Conservation (phyloP, 148 eudicot species). For the Fagopyrum tataricum region DNA sequence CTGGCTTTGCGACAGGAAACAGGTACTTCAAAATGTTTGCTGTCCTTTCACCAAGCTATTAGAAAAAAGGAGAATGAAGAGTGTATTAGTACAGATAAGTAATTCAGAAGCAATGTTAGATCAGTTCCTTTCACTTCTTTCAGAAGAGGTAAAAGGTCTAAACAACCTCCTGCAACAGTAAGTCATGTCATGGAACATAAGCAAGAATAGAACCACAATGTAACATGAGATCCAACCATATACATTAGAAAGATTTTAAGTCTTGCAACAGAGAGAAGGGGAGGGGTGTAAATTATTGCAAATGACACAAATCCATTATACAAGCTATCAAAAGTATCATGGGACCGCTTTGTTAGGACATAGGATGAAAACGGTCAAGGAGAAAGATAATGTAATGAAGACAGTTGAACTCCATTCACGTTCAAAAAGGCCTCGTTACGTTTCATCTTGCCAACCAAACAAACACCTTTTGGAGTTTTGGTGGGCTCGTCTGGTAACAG, state of each 20-base stretch:
- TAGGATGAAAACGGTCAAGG: too few relatives aligned
- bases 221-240: not conserved
- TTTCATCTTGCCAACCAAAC: too few relatives aligned
- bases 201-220: not conserved
- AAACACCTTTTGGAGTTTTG: too few relatives aligned
- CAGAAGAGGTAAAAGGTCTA: not conserved
- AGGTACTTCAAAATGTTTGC: slow-evolving; percentile 83
- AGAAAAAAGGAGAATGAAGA: slow-evolving; percentile 11
- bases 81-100: not conserved
- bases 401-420: too few relatives aligned
- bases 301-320: not conserved
- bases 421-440: too few relatives aligned
- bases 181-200: not conserved
- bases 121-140: not conserved
- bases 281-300: not conserved
- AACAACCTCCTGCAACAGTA: not conserved
- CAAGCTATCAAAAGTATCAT: not conserved
- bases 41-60: slow-evolving; percentile 74
- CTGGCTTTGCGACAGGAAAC: slow-evolving; percentile 97
- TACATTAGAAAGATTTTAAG: not conserved
- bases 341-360: too few relatives aligned
- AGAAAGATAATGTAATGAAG: too few relatives aligned
- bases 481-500: too few relatives aligned
- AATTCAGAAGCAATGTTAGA: not conserved
- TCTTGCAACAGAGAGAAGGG: not conserved